Evolutionary conservation across 345 rosid species (phyloP).

Genomic region (Hirschfeldia incana): DNA sequence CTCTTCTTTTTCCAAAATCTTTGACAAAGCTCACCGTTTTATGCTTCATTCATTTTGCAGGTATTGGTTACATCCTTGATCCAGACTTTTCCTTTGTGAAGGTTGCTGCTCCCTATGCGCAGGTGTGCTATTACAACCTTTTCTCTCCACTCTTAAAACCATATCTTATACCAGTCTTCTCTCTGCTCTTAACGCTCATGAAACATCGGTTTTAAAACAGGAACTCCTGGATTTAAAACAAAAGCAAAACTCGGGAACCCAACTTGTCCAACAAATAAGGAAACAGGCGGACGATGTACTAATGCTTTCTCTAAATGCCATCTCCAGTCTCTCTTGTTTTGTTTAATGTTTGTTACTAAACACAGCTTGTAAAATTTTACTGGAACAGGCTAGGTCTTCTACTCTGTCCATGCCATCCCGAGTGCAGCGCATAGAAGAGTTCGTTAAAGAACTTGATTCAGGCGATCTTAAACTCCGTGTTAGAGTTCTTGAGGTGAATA

Average conservation of each 20-base stretch:
- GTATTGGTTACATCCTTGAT: slow-evolving; percentile 82
- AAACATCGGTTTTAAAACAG: slow-evolving; percentile 39
- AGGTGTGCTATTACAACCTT: slow-evolving; percentile 45
- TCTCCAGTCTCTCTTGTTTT: background rate
- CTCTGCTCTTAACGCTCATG: slow-evolving; percentile 27
- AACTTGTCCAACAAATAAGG: slow-evolving; percentile 71
- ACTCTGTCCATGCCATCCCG: slow-evolving; percentile 86
- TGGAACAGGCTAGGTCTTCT: slow-evolving; percentile 70
- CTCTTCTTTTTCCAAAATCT: background rate
- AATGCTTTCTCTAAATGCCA: background rate
- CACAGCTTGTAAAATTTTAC: slow-evolving; percentile 1
- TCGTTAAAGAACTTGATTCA: slow-evolving; percentile 79
- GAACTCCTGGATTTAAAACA: slow-evolving; percentile 81
- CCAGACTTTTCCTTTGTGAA: slow-evolving; percentile 81
- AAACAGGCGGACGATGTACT: slow-evolving; percentile 89
- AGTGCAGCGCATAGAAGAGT: slow-evolving; percentile 82
- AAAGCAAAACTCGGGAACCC: slow-evolving; percentile 50
- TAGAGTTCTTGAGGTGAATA: slow-evolving; percentile 86
- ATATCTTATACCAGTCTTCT: background rate
- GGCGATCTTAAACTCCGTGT: slow-evolving; percentile 93
- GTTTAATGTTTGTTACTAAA: slow-evolving; percentile 9
- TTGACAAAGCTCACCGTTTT: background rate
- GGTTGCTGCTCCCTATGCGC: slow-evolving; percentile 94
- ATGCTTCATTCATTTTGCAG: slow-evolving; percentile 44
- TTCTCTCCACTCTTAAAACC: background rate